Evolutionary conservation across 2,329 filamentous ascomycete species (phyloP).

Genomic region (Aaosphaeria pasadenensis): DNA sequence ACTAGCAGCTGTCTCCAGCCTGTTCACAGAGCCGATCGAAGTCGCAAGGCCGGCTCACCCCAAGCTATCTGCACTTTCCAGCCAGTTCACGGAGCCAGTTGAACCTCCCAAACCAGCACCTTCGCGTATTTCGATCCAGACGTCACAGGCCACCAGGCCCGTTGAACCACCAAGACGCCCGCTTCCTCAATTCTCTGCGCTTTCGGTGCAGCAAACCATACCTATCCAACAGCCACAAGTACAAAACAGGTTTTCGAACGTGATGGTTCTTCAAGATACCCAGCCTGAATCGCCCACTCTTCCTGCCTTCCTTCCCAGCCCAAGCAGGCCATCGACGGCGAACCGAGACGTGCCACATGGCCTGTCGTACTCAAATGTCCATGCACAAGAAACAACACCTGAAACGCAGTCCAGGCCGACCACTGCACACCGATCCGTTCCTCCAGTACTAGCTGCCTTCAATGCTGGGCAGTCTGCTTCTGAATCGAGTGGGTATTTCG

Average conservation of each 20-base stretch:
- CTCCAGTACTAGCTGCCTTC: conserved; percentile 1
- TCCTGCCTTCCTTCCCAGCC: conserved; percentile 28
- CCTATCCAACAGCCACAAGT: conserved; percentile 15
- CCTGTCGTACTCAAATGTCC: conserved; percentile 25
- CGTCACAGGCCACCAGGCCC: conserved; percentile 10
- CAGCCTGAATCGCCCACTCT: conserved; percentile 35
- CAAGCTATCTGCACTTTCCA: conserved; percentile 5
- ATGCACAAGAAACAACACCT: conserved; percentile 27
- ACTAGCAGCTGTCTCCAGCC: conserved; percentile 10
- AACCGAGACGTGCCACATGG: conserved; percentile 12
- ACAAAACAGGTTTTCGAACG: conserved; percentile 20
- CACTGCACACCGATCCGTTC: conserved; percentile 24
- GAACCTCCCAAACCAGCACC: conserved; percentile 5
- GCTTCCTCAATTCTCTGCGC: conserved; percentile 17
- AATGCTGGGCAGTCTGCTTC: background rate
- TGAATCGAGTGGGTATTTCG: too few species aligned
- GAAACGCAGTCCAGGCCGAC: conserved; percentile 23
- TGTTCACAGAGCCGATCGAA: conserved; percentile 8
- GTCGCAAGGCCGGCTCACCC: background rate
- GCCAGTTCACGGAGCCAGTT: conserved; percentile 15
- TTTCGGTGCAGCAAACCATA: conserved; percentile 26
- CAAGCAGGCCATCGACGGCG: conserved; percentile 31
- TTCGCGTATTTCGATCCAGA: conserved; percentile 6
- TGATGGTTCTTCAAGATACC: conserved; percentile 26
- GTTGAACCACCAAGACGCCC: conserved; percentile 15